A percentile compares a stretch with the other conserved stretches of the same genome.
phyloP scores from a whole-genome alignment of 768 basidiomycete genomes.

The Suillus weaverae region DNA sequence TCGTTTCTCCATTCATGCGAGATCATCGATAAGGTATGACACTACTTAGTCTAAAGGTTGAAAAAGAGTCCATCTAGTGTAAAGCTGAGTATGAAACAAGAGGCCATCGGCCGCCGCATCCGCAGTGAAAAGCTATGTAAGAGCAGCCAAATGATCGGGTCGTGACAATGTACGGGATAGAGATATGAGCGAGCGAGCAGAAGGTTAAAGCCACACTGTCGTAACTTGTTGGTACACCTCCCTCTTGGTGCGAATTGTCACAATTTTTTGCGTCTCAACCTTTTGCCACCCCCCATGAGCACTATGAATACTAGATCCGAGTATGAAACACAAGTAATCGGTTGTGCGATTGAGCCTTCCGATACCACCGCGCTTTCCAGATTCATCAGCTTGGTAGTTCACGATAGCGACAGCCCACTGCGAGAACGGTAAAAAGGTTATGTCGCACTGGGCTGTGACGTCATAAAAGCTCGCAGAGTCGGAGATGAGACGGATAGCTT shows the following conservation, averaged over 20 bases:
- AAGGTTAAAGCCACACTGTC: constrained; percentile 21
- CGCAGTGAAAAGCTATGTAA: neutral
- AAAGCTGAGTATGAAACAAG: neutral
- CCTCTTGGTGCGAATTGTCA: constrained; percentile 20
- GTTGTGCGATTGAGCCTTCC: constrained; percentile 15
- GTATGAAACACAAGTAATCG: constrained; percentile 23
- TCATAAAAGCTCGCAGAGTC: constrained; percentile 19
- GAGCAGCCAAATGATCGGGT: no score
- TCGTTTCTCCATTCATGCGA: neutral
- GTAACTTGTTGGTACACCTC: constrained; percentile 12
- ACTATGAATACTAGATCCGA: constrained; percentile 23
- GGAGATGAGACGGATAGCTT: constrained; percentile 15
- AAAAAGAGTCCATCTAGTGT: neutral
- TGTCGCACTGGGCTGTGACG: constrained; percentile 17
- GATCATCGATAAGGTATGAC: neutral
- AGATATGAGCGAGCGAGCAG: neutral
- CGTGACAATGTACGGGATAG: neutral
- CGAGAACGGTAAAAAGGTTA: constrained; percentile 21
- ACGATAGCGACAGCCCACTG: constrained; percentile 26
- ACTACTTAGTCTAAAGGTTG: neutral
- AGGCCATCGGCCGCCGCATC: neutral
- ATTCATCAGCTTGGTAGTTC: constrained; percentile 23
- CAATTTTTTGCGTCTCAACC: constrained; percentile 16
- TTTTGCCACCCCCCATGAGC: constrained; percentile 23
- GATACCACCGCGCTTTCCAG: constrained; percentile 11